These are phyloP conservation scores for Flaveria floridana DNA, from an alignment of 140 eudicot genomes.

Conservation along the genomic window DNA sequence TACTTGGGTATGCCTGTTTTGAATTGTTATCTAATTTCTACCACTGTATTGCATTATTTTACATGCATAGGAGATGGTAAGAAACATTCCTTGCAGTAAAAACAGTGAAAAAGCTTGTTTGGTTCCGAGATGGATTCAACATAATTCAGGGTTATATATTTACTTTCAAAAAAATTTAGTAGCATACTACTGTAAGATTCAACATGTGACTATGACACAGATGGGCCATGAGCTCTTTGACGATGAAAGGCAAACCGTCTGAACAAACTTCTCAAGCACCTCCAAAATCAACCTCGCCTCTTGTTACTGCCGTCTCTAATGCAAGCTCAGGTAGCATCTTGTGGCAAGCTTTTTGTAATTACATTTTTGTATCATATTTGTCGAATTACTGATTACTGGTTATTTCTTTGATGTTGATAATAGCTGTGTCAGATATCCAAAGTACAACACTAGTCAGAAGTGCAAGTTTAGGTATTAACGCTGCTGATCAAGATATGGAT, in stretches of 20 bases:
- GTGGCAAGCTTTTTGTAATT: not conserved
- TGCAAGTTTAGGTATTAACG: slow-evolving; percentile 39
- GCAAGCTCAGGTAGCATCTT: slow-evolving; percentile 58
- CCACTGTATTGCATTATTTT: slow-evolving; percentile 3
- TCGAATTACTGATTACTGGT: not conserved
- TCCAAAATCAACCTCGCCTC: slow-evolving; percentile 56
- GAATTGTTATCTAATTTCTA: not conserved
- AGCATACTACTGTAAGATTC: slow-evolving; percentile 5
- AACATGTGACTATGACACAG: slow-evolving; percentile 41
- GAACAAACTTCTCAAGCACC: slow-evolving; percentile 61
- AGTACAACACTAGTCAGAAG: slow-evolving; percentile 36
- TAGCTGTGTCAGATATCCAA: slow-evolving; percentile 38
- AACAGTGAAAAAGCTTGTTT: not conserved
- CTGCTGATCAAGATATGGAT: slow-evolving; percentile 43
- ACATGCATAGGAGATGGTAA: slow-evolving; percentile 4
- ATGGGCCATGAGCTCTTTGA: slow-evolving; percentile 98
- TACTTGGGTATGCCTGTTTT: slow-evolving; percentile 76
- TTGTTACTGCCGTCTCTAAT: slow-evolving; percentile 52
- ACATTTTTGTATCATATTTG: not conserved
- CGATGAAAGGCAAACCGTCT: slow-evolving; percentile 73
- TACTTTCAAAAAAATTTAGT: not conserved
- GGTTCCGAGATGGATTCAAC: not conserved
- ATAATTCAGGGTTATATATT: not conserved
- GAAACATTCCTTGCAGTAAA: slow-evolving; percentile 17
- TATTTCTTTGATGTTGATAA: slow-evolving; percentile 7